Percentiles rank a stretch among this genome's conserved stretches.
Evolutionary conservation across 2,329 filamentous ascomycete species (phyloP).

Genomic region (Clonostachys sp.): DNA sequence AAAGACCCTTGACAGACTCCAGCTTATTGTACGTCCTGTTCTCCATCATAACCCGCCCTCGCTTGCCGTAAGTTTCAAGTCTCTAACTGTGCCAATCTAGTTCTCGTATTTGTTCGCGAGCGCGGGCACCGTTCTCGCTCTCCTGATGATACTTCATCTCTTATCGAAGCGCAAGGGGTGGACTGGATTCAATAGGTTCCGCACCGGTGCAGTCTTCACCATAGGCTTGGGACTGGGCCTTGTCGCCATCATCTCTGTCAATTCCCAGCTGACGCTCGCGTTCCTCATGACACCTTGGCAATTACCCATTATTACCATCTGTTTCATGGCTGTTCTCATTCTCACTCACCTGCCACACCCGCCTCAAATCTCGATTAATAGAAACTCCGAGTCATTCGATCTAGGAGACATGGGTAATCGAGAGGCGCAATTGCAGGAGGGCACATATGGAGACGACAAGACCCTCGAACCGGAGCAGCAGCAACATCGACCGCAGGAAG

Average conservation of each 20-base stretch:
- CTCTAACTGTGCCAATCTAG: constrained; percentile 6
- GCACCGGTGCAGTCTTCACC: constrained; percentile 19
- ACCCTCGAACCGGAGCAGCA: no score
- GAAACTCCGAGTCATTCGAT: no score
- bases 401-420: no score
- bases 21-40: constrained; percentile 9
- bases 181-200: constrained; percentile 21
- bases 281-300: constrained; percentile 22
- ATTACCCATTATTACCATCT: constrained; percentile 21
- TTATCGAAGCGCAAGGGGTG: constrained; percentile 20
- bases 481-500: no score
- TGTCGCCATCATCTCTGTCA: constrained; percentile 16
- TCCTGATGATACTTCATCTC: constrained; percentile 22
- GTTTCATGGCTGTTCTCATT: constrained; percentile 24
- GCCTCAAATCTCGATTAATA: no score
- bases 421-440: no score
- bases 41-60: constrained; percentile 7
- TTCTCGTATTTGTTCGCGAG: constrained; percentile 24
- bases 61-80: no score
- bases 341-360: constrained; percentile 15
- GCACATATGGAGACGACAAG: no score
- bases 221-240: constrained; percentile 21
- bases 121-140: constrained; percentile 19
- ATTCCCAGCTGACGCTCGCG: constrained; percentile 1
- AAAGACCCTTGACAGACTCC: background rate